Percentiles rank a stretch among this genome's conserved stretches.
Evolutionary conservation across 495 filamentous ascomycete species (phyloP).

Genomic region (Pseudotulostoma volvatum): DNA sequence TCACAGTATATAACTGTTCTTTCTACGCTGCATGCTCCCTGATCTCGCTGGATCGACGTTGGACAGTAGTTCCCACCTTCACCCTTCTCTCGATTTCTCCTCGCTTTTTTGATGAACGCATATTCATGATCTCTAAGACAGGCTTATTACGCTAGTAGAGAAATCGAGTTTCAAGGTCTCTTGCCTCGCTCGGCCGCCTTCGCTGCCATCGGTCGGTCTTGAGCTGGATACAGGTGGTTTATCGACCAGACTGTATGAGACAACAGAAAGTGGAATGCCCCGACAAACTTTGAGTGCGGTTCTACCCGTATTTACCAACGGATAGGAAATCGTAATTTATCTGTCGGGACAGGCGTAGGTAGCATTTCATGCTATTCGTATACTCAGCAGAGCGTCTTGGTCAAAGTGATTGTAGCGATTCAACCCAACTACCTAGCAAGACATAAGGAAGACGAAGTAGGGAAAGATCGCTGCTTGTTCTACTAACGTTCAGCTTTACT

Average conservation of each 20-base stretch:
- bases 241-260: slow-evolving; percentile 27
- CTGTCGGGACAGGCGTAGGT: slow-evolving; percentile 35
- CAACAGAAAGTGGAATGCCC: slow-evolving; percentile 26
- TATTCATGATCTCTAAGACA: no score
- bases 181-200: slow-evolving; percentile 40
- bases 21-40: background rate
- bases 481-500: no score
- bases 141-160: no score
- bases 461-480: no score
- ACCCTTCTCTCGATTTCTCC: background rate
- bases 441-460: no score
- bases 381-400: no score
- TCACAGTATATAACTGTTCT: slow-evolving; percentile 5
- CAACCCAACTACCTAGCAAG: no score
- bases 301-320: slow-evolving; percentile 19
- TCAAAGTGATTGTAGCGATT: no score
- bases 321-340: slow-evolving; percentile 37
- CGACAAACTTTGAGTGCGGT: slow-evolving; percentile 43
- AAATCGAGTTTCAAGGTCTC: slow-evolving; percentile 19
- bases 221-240: slow-evolving; percentile 35
- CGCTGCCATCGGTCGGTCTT: slow-evolving; percentile 31
- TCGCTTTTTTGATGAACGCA: no score
- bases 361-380: no score
- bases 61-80: background rate
- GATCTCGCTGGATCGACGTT: background rate